Base-by-base conservation (phyloP, 257 asterid genomes). In the Nicotiana sylvestris region DNA sequence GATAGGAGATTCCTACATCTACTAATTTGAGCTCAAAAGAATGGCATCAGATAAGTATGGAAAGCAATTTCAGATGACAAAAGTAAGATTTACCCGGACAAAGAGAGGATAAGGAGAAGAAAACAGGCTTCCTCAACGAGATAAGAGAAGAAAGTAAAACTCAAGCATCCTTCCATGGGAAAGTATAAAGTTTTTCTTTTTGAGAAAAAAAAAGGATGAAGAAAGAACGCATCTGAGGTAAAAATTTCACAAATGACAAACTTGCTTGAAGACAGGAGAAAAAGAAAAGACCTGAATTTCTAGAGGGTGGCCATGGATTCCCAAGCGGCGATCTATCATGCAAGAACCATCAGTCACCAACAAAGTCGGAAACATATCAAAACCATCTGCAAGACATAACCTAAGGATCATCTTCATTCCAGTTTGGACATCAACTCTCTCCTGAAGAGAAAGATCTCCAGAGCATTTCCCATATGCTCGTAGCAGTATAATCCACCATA, bases 261-360 rank as follows among this genome's bases (percentile, higher is more conserved):
- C 35, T 81, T 43, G 37, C 79, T 43, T 74, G 66, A 10, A 81
- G 43, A 35, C 51, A 67, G 65, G 62, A 80, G 21, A 83, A 77
- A 12, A 65, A 37, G 82, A 30, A 56, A 70, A 78, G 68, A 90
- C 97, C 97, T 93, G 96, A 85, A 93, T 93, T 86, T 93, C 97
- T 21, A 93, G 92, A 11, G 97, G 97, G 83, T 93, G 97, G 66
- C 97, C 97, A 85, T 93, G 97, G 65, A 93, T 92, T 32, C 97
- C 97, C 97, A 93, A 90, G 76, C 97, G 96, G 13, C 97, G 97
- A 88, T 93, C 97, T 69, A 93, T 93, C 97, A 93, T 93, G 88
- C 97, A 93, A 12, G 97, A 91, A 33, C 97, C 96, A 62, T 93
- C 97, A 7, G 97, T 93, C 33, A 93, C 97, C 83, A 93, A 81